phyloP scores from a whole-genome alignment of 495 filamentous ascomycete genomes.

The Gamarada debralockiae region DNA sequence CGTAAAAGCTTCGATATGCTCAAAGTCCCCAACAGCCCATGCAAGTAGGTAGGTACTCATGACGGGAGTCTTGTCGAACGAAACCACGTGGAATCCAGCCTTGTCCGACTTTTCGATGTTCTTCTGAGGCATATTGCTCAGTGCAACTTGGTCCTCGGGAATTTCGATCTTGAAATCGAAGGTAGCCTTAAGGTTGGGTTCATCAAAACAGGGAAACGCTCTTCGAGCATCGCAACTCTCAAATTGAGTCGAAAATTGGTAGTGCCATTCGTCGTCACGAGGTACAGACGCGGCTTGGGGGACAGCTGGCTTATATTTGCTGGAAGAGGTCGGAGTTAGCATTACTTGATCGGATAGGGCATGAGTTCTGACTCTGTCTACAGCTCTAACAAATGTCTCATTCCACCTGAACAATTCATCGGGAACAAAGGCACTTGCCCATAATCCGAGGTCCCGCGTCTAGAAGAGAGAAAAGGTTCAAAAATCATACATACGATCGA shows the following conservation, averaged over 20 bases:
- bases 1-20: conserved; percentile 89
- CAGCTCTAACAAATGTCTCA: too few species aligned
- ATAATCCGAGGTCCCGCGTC: too few species aligned
- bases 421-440: too few species aligned
- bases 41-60: conserved; percentile 99
- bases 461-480: too few species aligned
- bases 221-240: conserved; percentile 92
- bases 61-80: conserved; percentile 80
- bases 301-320: conserved; percentile 62
- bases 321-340: too few species aligned
- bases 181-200: conserved; percentile 93
- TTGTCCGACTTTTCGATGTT: conserved; percentile 51
- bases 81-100: conserved; percentile 68
- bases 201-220: conserved; percentile 96
- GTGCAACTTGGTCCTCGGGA: conserved; percentile 77
- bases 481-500: conserved; percentile 45
- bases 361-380: too few species aligned
- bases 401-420: too few species aligned
- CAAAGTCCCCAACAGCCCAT: conserved; percentile 96
- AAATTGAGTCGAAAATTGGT: conserved; percentile 97
- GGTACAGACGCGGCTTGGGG: conserved; percentile 1
- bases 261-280: conserved; percentile 70
- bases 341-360: too few species aligned
- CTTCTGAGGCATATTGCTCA: conserved; percentile 87
- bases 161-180: conserved; percentile 92